These are phyloP conservation scores for Neurospora cerealis DNA, from an alignment of 495 filamentous ascomycete genomes.

Conservation along the genomic window DNA sequence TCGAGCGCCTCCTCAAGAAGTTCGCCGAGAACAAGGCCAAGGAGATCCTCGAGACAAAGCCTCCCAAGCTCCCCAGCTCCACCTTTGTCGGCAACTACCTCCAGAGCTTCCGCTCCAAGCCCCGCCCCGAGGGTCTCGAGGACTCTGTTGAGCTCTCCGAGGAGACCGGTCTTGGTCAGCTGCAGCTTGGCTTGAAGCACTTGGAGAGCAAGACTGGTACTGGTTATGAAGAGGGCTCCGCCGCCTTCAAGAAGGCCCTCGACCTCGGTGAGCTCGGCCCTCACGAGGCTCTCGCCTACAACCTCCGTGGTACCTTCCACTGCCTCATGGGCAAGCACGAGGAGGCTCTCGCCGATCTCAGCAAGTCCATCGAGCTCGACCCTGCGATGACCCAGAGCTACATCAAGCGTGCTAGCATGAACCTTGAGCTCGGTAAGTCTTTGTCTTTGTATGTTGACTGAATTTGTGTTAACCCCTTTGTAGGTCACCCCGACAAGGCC, in stretches of 20 bases:
- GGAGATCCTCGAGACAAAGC: constrained; percentile 65
- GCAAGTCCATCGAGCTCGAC: constrained; percentile 83
- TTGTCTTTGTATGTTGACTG: not conserved
- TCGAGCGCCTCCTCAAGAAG: constrained; percentile 92
- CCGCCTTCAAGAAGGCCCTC: constrained; percentile 79
- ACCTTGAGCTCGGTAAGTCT: constrained; percentile 78
- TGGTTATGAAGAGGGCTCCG: constrained; percentile 77
- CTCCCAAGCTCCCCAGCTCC: constrained; percentile 70
- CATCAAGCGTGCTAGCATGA: constrained; percentile 98
- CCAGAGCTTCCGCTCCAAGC: constrained; percentile 83
- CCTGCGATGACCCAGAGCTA: constrained; percentile 87
- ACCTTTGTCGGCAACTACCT: constrained; percentile 98
- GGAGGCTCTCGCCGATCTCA: constrained; percentile 71
- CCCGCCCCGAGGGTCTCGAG: constrained; percentile 73
- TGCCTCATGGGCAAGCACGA: constrained; percentile 83
- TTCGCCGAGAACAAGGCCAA: constrained; percentile 89
- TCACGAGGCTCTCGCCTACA: constrained; percentile 83
- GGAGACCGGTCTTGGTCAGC: constrained; percentile 69
- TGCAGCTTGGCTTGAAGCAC: constrained; percentile 69
- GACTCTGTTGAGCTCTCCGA: constrained; percentile 66
- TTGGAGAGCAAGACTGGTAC: constrained; percentile 80
- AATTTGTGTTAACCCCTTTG: constrained; percentile 5
- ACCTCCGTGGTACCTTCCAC: constrained; percentile 91
- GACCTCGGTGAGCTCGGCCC: constrained; percentile 67
- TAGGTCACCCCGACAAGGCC: constrained; percentile 78